Evolutionary conservation across 1,284 basidiomycete genomes (phyloP).

Genomic region (Irpex sp.): DNA sequence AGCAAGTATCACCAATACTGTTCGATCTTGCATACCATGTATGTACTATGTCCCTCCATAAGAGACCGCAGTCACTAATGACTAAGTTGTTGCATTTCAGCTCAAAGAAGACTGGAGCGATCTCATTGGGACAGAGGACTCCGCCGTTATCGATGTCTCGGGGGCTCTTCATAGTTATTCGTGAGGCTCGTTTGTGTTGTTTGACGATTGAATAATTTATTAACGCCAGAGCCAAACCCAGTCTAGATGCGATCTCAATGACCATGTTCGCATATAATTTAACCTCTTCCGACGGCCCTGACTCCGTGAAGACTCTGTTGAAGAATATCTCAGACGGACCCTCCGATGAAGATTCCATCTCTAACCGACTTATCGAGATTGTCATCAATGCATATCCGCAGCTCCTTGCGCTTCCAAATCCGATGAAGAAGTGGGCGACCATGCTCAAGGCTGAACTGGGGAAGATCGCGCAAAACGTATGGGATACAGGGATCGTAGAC

Average conservation of each 20-base stretch:
- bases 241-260: not conserved
- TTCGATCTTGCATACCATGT: not conserved
- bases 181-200: not conserved
- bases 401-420: not conserved
- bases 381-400: not conserved
- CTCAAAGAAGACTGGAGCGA: not conserved
- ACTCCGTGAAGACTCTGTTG: not conserved
- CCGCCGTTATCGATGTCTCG: not conserved
- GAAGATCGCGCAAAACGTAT: not conserved
- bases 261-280: conserved; percentile 1
- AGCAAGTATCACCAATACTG: not conserved
- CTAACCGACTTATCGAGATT: not conserved
- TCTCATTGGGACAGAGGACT: not conserved
- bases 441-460: not conserved
- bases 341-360: not conserved
- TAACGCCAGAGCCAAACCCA: not conserved
- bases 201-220: too few relatives aligned
- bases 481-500: not conserved
- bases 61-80: not conserved
- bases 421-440: not conserved
- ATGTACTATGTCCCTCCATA: not conserved
- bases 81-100: not conserved
- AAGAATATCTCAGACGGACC: not conserved
- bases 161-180: not conserved
- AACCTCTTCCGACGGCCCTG: not conserved